Base-by-base conservation (phyloP, 495 filamentous ascomycete species). In the Neurospora sublineolata region DNA sequence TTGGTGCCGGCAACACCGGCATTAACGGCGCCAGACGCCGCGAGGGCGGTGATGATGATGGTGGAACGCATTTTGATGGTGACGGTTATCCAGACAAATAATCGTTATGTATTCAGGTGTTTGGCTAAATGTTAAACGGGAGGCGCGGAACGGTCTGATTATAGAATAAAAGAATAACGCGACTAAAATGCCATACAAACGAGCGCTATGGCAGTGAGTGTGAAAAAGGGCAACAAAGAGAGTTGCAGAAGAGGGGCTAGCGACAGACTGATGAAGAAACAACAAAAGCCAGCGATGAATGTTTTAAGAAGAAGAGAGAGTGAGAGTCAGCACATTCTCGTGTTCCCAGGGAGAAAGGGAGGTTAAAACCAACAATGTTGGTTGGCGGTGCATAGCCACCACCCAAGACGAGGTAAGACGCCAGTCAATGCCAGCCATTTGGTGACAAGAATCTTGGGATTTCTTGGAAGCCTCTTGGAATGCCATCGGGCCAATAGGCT, bases 1-100 rank as follows among this genome's bases (percentile, higher is more conserved):
- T 81, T 77, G 36, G 78, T 83, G 64, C 82, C 81, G 30, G 87
- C 85, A 67, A 87, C 84, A 68, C 83, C 80, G 69, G 87, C 89
- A 37, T 84, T 81, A 40, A 86, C 87, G 72, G 87, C 72, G 67
- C 83, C 79, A 73, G 84, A 84, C 69, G 86, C 86, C 75, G 86
- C 87, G 72, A 91, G 73, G 67, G 88, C 85, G 68, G 84, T 77
- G 67, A 82, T 72, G 74, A 84, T 68, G 71, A 77, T 75, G 72
- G 82, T 79, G 70, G 83, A 82, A 81, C 87, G 89, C 89, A 91
- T 90, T 33, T 72, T 87, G 77, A 9, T 16, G 52, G 27, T 30
- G 68, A 68, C 3, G 60, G 12, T 38, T 72, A 64, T 33, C 27
- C 52, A 64, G 52, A 64, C 1, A 64, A 33, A 64, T 33, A 18